Percentiles rank a stretch among this genome's conserved stretches.
Evolutionary conservation across 1,139 yeast species (phyloP).

Genomic region (Ashbya aceris): DNA sequence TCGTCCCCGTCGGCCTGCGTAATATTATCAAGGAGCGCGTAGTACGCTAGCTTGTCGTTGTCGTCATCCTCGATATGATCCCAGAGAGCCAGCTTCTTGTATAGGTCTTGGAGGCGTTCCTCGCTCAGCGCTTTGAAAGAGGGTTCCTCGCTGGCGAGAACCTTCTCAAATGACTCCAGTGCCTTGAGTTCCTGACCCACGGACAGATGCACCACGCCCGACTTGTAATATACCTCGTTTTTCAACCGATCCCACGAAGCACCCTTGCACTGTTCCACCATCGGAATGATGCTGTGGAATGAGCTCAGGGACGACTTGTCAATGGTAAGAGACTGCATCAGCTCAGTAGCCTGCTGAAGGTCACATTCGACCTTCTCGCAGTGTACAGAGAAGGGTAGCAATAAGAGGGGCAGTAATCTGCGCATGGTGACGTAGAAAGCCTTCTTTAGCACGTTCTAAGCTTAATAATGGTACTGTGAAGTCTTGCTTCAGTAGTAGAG

Average conservation of each 20-base stretch:
- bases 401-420: no score
- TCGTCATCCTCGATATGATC: conserved; percentile 11
- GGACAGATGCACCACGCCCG: conserved; percentile 24
- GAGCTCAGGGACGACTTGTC: conserved; percentile 5
- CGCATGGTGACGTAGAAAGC: no score
- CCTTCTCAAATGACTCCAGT: conserved; percentile 17
- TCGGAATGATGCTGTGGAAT: conserved; percentile 6
- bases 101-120: conserved; percentile 18
- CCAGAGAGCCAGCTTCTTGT: conserved; percentile 26
- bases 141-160: conserved; percentile 9
- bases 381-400: no score
- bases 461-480: no score
- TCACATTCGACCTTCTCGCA: conserved; percentile 1
- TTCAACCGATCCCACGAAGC: conserved; percentile 5
- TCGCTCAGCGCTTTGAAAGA: conserved; percentile 17
- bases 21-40: conserved; percentile 10
- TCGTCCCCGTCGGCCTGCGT: conserved; percentile 8
- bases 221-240: conserved; percentile 17
- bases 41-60: conserved; percentile 7
- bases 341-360: not conserved
- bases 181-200: conserved; percentile 22
- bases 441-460: no score
- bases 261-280: conserved; percentile 5
- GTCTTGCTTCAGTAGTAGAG: no score
- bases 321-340: conserved; percentile 3